Evolutionary conservation across 305 asterid species (phyloP), one percentile per base, ranked within the genome.

Genomic region (Euphrasia arctica): DNA sequence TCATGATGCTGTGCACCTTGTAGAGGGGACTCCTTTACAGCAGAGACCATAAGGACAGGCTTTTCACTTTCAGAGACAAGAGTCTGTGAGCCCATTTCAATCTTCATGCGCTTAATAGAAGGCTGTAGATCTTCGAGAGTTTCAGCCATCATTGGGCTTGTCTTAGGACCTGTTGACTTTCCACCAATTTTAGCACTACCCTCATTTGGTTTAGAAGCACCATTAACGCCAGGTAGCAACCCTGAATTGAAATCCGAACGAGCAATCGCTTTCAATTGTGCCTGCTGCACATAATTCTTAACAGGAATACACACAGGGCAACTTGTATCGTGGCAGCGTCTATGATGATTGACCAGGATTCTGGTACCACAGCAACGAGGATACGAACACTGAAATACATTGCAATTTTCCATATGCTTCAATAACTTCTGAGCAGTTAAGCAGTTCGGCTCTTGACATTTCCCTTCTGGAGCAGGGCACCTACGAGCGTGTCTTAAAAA

Each of bases 231-330:
- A 69, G 63, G 68, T 14, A 78, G 78, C 73, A 77, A 52, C 54
- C 79, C 80, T 13, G 92, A 74, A 70, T 62, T 79, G 73, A 59
- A 49, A 64, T 72, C 83, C 60, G 86, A 60, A 61, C 81, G 78
- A 66, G 83, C 74, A 57, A 63, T 36, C 58, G 84, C 79, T 80
- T 85, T 91, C 41, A 69, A 9, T n/a, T 74, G 78, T 9, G 85
- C 71, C 82, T 70, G 88, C 70, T 75, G 72, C 72, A 80, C 68
- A 76, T 63, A 82, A 63, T 74, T 80, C 77, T 80, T 91, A 60
- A 91, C 96, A 64, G 98, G 98, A 76, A 87, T 34, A 79, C 99
- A 94, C 76, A 91, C 97, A 12, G 97, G 94, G 77, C 99, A 94
- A 73, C 70, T 83, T 71, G 75, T 62, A 64, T 80, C 86, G 67